A percentile compares a stretch with the other conserved stretches of the same genome.
These are phyloP conservation scores for Gloeophyllum trabeum DNA, from an alignment of 768 basidiomycete species.

Conservation along the genomic window DNA sequence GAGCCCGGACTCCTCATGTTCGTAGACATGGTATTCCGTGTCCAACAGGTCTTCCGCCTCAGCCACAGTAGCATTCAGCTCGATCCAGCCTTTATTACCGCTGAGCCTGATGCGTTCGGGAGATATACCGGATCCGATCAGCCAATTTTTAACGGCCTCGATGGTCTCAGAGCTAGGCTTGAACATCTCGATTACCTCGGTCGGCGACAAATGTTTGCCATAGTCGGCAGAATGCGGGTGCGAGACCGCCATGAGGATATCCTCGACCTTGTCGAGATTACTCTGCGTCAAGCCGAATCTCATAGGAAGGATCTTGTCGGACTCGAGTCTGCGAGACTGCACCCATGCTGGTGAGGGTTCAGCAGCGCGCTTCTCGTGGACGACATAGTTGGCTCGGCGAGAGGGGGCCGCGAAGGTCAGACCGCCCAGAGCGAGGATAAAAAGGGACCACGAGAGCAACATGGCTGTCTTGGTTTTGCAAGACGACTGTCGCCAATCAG, in stretches of 20 bases:
- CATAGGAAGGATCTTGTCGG: conserved; percentile 29
- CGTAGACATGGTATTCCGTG: conserved; percentile 30
- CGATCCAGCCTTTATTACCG: conserved; percentile 30
- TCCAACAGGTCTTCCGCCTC: conserved; percentile 33
- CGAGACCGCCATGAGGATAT: conserved; percentile 33
- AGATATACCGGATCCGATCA: conserved; percentile 28
- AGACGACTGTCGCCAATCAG: too few species aligned
- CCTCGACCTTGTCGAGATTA: conserved; percentile 33
- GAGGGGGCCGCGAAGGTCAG: conserved; percentile 9
- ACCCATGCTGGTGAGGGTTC: conserved; percentile 24
- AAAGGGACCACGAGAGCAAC: neutral
- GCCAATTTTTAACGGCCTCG: conserved; percentile 30
- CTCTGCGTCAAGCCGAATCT: conserved; percentile 36
- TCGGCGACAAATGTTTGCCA: conserved; percentile 36
- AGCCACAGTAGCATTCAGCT: conserved; percentile 23
- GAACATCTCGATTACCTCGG: conserved; percentile 32
- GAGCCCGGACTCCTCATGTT: conserved; percentile 20
- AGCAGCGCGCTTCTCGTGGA: conserved; percentile 26
- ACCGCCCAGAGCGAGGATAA: neutral
- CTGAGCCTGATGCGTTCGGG: conserved; percentile 25
- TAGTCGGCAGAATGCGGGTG: conserved; percentile 39
- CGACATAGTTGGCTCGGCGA: conserved; percentile 10
- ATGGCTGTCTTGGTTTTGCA: too few species aligned
- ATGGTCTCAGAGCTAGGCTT: conserved; percentile 30
- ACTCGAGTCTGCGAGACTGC: conserved; percentile 21